Percentiles rank a stretch among this genome's conserved stretches.
Conservation (phyloP, 176 grass and related monocot species). For the Zea luxurians region DNA sequence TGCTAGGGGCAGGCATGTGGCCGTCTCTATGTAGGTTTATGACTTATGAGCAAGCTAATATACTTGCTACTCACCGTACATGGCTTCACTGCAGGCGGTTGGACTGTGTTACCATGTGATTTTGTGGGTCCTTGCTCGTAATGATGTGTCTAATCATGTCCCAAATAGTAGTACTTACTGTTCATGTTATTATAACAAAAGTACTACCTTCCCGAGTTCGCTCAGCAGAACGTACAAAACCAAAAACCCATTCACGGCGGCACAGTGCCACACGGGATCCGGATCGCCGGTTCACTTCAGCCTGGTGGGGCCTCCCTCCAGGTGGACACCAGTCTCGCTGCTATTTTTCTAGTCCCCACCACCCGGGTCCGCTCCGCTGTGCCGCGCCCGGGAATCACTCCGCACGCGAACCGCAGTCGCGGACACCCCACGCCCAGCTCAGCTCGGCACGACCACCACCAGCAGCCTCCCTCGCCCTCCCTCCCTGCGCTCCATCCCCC, state of each 20-base stretch:
- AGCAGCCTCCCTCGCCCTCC: background rate
- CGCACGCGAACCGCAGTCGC: slow-evolving; percentile 44
- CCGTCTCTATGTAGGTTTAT: background rate
- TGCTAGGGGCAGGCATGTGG: background rate
- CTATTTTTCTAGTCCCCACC: slow-evolving; percentile 38
- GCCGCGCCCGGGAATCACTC: slow-evolving; percentile 55
- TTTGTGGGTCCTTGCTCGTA: background rate
- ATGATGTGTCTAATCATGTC: background rate
- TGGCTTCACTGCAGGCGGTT: background rate
- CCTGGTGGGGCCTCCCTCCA: background rate
- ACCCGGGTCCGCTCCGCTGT: slow-evolving; percentile 20
- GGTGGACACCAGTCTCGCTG: slow-evolving; percentile 23
- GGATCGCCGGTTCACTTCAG: slow-evolving; percentile 26
- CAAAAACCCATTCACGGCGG: background rate
- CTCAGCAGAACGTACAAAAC: background rate
- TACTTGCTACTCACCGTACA: background rate
- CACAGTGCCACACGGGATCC: slow-evolving; percentile 32
- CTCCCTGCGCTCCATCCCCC: background rate
- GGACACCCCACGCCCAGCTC: slow-evolving; percentile 47
- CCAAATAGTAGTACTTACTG: background rate
- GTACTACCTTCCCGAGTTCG: background rate
- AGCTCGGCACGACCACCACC: background rate
- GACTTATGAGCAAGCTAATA: background rate
- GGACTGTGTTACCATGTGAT: background rate
- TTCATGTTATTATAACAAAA: background rate